Evolutionary conservation across 352 stramenopile genomes (phyloP), one percentile per base, ranked within the genome.

Genomic region (Pilasporangium apinafurcum): DNA sequence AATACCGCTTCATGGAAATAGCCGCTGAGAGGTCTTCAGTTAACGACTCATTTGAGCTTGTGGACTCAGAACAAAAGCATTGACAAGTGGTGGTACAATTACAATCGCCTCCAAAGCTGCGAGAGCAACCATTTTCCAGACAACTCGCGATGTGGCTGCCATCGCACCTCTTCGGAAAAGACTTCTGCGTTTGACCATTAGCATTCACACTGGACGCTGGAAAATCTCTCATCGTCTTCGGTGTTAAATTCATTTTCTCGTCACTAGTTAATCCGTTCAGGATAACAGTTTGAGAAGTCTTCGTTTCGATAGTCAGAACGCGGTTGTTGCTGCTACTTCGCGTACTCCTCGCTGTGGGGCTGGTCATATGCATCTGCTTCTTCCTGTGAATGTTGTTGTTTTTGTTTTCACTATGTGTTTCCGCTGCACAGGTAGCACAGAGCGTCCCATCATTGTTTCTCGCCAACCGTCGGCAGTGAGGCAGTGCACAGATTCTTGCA

Each of bases 401-500:
- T 29, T 17, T 22, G 9, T 26, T 48, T 2, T 12, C 10, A 48
- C 41, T 24, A 31, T 3, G 13, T 8, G 5, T 18, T 16, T 50
- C 36, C 13, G 65, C 77, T 13, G 50, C 58, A 39, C 76, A 88
- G 3, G 40, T 52, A 5, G 50, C 37, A 35, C 76, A 88, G 7
- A 75, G 42, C 16, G 28, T 71, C 18, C 56, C 59, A n/a, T 64
- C 62, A 5, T 55, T 48, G 1, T 41, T 59, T 28, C 74, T 71
- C 12, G 78, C 80, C n/a, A 92, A 56, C 2, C 78, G 65, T 25
- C 79, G 47, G 44, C 79, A 92, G 45, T 71, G 83, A 34, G 65
- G 35, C 2, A 63, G 53, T 1, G 59, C 65, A 47, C 79, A 92
- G 3, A 89, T 51, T 25, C 60, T 54, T 8, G 76, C 51, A 4